These are phyloP conservation scores for Sideroxylon spinosum DNA, from an alignment of 179 eudicot genomes.

Conservation along the genomic window DNA sequence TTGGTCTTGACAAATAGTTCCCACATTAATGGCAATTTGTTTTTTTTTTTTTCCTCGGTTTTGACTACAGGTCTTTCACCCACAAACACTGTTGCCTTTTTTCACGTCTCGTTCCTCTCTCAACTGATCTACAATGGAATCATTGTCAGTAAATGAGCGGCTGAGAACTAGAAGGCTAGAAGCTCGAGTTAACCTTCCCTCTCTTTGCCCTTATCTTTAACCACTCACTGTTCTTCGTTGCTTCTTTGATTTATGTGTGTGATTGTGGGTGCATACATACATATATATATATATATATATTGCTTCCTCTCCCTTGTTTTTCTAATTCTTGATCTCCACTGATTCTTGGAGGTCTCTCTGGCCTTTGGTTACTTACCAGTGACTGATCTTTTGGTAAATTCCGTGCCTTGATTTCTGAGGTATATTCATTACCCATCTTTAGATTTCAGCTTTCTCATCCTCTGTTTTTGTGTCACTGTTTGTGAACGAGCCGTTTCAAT, in stretches of 20 bases:
- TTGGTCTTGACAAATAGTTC: background rate
- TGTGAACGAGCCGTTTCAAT: background rate
- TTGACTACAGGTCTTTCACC: background rate
- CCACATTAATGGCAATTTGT: background rate
- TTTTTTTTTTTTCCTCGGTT: background rate
- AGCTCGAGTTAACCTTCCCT: conserved; percentile 43
- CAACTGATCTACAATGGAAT: conserved; percentile 37
- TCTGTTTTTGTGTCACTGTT: background rate
- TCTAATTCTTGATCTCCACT: conserved; percentile 21
- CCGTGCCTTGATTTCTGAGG: conserved; percentile 17
- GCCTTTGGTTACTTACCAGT: conserved; percentile 19
- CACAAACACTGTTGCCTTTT: background rate
- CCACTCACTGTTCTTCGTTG: conserved; percentile 13
- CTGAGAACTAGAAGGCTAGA: conserved; percentile 41
- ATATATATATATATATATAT: background rate
- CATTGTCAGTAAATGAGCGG: conserved; percentile 77
- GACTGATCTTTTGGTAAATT: conserved; percentile 11
- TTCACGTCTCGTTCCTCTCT: background rate
- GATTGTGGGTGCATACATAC: background rate
- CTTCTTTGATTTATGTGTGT: background rate
- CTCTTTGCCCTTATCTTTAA: conserved; percentile 39
- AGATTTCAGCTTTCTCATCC: background rate
- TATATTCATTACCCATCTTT: conserved; percentile 30
- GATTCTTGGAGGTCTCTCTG: conserved; percentile 27
- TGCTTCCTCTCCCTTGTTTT: conserved; percentile 3